Percentiles rank a stretch among this genome's conserved stretches.
phyloP scores from a whole-genome alignment of 106 monocot genomes.

The Acanthochlamys bracteata region DNA sequence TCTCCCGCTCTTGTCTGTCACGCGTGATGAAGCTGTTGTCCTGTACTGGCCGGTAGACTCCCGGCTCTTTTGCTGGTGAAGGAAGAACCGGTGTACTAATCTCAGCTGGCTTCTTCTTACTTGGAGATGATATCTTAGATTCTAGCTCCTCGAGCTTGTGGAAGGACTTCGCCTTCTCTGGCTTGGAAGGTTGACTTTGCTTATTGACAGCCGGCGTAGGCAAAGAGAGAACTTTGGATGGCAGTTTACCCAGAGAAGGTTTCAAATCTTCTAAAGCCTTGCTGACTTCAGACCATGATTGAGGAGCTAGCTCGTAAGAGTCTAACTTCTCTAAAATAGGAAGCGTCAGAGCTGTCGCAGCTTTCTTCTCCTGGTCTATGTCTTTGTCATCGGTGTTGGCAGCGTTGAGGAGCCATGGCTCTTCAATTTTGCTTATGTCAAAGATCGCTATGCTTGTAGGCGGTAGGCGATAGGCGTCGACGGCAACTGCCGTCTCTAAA shows the following conservation, averaged over 20 bases:
- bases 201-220: not conserved
- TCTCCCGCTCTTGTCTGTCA: constrained; percentile 45
- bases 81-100: not conserved
- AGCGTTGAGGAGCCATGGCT: constrained; percentile 70
- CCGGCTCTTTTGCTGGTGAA: constrained; percentile 17
- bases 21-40: constrained; percentile 72
- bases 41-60: constrained; percentile 35
- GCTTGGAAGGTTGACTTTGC: not conserved
- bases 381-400: constrained; percentile 8
- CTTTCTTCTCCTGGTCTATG: constrained; percentile 23
- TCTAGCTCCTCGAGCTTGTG: not conserved
- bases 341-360: constrained; percentile 25
- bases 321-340: constrained; percentile 76
- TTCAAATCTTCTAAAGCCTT: constrained; percentile 79
- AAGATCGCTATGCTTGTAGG: constrained; percentile 77
- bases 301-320: constrained; percentile 44
- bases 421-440: constrained; percentile 67
- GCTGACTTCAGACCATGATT: constrained; percentile 92
- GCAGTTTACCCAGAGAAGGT: constrained; percentile 24
- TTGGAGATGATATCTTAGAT: not conserved
- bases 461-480: constrained; percentile 57
- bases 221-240: not conserved
- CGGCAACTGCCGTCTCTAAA: constrained; percentile 21
- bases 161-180: not conserved
- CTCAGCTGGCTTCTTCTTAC: not conserved